phyloP scores from a whole-genome alignment of 768 basidiomycete species.

The Melanogaster broomeanus region DNA sequence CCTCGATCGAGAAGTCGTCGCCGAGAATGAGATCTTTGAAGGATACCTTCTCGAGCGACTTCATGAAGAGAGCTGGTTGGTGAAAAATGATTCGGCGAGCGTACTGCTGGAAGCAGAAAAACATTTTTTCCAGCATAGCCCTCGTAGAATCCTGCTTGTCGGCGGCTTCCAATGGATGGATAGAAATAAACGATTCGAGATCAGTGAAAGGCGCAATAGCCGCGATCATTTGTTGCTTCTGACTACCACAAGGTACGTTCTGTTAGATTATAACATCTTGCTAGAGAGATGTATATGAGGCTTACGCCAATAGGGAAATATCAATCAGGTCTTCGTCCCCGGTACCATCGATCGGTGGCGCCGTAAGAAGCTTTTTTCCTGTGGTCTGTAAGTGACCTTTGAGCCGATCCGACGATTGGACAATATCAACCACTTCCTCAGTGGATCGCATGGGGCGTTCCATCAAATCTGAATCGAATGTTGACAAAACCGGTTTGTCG shows the following conservation, averaged over 20 bases:
- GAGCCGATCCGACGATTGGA: background rate
- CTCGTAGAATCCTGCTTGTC: background rate
- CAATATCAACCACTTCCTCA: background rate
- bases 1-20: slow-evolving; percentile 30
- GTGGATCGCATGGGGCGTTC: background rate
- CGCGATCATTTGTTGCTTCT: background rate
- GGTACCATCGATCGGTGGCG: background rate
- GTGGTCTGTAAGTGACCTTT: background rate
- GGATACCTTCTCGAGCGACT: slow-evolving; percentile 32
- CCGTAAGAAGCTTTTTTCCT: background rate
- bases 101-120: slow-evolving; percentile 21
- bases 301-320: slow-evolving; percentile 12
- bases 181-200: slow-evolving; percentile 1
- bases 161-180: background rate
- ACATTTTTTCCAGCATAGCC: background rate
- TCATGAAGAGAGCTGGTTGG: slow-evolving; percentile 27
- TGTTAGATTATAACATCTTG: background rate
- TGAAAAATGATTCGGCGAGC: slow-evolving; percentile 32
- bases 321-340: slow-evolving; percentile 20
- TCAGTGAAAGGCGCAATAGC: slow-evolving; percentile 1
- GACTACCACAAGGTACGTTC: slow-evolving; percentile 1
- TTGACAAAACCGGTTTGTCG: background rate
- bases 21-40: slow-evolving; percentile 34
- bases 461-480: background rate
- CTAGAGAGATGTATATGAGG: background rate